Conservation (phyloP, 805 yeast species). For the Starmerella geochares region DNA sequence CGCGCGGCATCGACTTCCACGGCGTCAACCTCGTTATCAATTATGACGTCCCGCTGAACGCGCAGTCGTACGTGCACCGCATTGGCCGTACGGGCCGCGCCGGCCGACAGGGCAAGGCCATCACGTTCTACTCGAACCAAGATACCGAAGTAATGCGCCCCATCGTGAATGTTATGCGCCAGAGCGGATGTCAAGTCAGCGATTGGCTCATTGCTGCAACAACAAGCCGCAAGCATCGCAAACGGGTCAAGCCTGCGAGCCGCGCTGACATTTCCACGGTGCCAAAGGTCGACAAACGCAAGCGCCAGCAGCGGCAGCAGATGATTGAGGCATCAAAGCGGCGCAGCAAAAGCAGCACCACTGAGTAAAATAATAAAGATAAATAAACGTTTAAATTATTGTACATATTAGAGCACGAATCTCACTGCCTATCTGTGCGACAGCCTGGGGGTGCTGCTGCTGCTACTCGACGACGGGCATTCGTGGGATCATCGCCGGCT, state of each 20-base stretch:
- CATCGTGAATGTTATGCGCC: conserved; percentile 88
- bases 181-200: conserved; percentile 61
- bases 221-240: conserved; percentile 3
- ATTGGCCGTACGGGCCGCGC: conserved; percentile 99
- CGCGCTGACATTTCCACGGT: conserved; percentile 78
- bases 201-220: conserved; percentile 63
- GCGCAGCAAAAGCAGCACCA: too few relatives aligned
- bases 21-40: conserved; percentile 91
- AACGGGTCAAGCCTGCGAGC: conserved; percentile 32
- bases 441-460: too few relatives aligned
- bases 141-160: conserved; percentile 68
- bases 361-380: too few relatives aligned
- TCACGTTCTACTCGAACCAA: conserved; percentile 87
- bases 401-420: too few relatives aligned
- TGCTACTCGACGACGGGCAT: too few relatives aligned
- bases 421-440: too few relatives aligned
- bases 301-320: conserved; percentile 51
- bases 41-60: conserved; percentile 88
- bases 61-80: conserved; percentile 93
- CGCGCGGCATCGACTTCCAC: conserved; percentile 95
- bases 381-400: too few relatives aligned
- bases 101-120: conserved; percentile 74
- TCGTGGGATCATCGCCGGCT: too few relatives aligned
- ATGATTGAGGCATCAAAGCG: conserved; percentile 43
- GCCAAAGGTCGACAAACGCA: conserved; percentile 33